Evolutionary conservation across 2,329 filamentous ascomycete species (phyloP), one percentile per base, ranked within the genome.

Genomic region (Neonectria coccinea): DNA sequence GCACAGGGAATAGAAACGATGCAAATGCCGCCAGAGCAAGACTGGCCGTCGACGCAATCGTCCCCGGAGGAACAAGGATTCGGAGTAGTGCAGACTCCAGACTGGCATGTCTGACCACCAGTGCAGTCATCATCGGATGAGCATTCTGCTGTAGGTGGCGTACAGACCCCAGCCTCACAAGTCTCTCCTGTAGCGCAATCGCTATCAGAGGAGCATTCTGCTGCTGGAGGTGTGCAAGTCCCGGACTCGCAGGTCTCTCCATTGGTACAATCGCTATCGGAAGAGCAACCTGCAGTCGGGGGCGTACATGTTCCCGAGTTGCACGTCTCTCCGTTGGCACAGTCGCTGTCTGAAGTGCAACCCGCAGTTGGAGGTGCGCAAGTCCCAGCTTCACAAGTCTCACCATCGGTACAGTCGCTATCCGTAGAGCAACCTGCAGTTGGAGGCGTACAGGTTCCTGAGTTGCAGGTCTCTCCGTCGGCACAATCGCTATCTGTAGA

Each of bases 201-300:
- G 5, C 6, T 20, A 9, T 44, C 41, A 20, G 18, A n/a, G 2
- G 41, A 18, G 5, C 41, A 44, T 3, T 5, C 10, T 9, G n/a
- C n/a, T 18, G n/a, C n/a, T 4, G 16, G n/a, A 4, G 16, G 6
- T 20, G 8, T n/a, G n/a, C 57, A 60, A 3, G 20, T 55, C 39
- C 57, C 57, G n/a, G 57, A 39, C n/a, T 36, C 10, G 14, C 59
- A 62, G 1, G 36, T 44, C 52, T 62, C 51, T 9, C 42, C 53
- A 9, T 29, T 11, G 11, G 52, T 11, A 18, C 59, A 62, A n/a
- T 55, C 36, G 27, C 14, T 56, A 3, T 31, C 47, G 2, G 2
- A n/a, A 3, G 12, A 47, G 14, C 57, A 60, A 11, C 2, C 57
- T 31, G 7, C 53, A 36, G n/a, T n/a, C 4, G 33, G 50, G 20